phyloP scores from a whole-genome alignment of 108 stramenopile species.

The Cyclotella choctawhatcheeana region DNA sequence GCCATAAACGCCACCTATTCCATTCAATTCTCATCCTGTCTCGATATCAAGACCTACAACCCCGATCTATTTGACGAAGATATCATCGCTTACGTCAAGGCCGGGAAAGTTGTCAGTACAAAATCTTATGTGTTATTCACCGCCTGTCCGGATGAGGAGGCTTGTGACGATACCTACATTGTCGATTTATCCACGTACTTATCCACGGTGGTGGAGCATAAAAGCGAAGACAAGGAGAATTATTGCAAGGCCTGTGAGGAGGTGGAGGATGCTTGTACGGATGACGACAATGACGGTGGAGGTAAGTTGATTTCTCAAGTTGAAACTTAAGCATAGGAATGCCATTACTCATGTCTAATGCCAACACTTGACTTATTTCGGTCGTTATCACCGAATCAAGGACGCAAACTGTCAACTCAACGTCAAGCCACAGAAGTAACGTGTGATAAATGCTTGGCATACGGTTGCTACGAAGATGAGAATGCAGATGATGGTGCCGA shows the following conservation, averaged over 20 bases:
- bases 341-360: not conserved
- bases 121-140: conserved; percentile 48
- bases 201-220: conserved; percentile 29
- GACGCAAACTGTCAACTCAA: conserved; percentile 26
- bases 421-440: conserved; percentile 18
- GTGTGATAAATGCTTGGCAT: conserved; percentile 28
- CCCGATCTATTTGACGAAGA: conserved; percentile 40
- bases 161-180: conserved; percentile 47
- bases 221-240: conserved; percentile 42
- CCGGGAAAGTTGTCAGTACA: conserved; percentile 28
- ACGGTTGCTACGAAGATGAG: conserved; percentile 33
- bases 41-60: conserved; percentile 30
- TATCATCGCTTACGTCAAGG: conserved; percentile 32
- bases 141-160: conserved; percentile 25
- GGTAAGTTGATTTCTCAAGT: not conserved
- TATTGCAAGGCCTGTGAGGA: conserved; percentile 52
- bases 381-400: too few relatives aligned
- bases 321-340: not conserved
- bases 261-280: not conserved
- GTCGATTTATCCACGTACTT: conserved; percentile 50
- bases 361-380: too few relatives aligned
- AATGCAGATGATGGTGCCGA: conserved; percentile 4
- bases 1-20: conserved; percentile 21
- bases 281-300: conserved; percentile 9
- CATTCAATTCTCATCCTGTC: conserved; percentile 34